Evolutionary conservation across 208 protist species (phyloP), one percentile per base, ranked within the genome.

Genomic region (Leptomonas pyrrhocoris): DNA sequence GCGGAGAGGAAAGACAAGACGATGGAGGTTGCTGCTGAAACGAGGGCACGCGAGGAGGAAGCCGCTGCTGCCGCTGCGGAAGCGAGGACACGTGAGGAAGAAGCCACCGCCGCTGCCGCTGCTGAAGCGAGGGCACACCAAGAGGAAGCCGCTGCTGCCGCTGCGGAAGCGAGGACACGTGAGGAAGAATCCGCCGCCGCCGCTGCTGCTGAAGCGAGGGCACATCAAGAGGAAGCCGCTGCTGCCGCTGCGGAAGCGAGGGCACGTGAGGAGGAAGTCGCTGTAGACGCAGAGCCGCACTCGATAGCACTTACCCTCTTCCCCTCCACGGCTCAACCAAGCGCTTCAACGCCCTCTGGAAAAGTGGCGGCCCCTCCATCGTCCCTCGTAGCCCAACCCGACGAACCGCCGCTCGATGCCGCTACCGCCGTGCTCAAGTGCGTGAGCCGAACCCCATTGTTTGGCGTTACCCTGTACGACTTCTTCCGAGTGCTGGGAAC

Each of bases 401-500:
- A 12, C 45, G 28, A 58, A 27, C 19, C 54, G 31, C 54, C 30
- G 0, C 43, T 49, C 27, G 38, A 4, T 13, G 42, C 43, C 7
- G 58, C 45, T 23, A 42, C 45, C 3, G 43, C 62, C 5, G 53
- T 76, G 27, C 36, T 30, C 2, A 5, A 25, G 51, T 49, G 42
- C 42, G 43, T 76, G 1, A 57, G n/a, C 7, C 31, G 48, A 9
- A 66, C 9, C 11, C 54, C 57, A 6, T 28, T 59, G 6, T 71
- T 77, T 31, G 42, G 40, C 6, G 3, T 61, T 3, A 30, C 40
- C 0, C 61, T 71, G 36, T 69, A 71, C 54, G 77, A 81, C 54
- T 81, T 73, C 53, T 81, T 73, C 28, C 49, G 59, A 28, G 34
- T 49, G 0, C 60, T 81, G 6, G 77, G 77, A 38, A 74, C 69